These are phyloP conservation scores for Cucumis cinereus DNA, from an alignment of 306 rosid species.

Conservation along the genomic window DNA sequence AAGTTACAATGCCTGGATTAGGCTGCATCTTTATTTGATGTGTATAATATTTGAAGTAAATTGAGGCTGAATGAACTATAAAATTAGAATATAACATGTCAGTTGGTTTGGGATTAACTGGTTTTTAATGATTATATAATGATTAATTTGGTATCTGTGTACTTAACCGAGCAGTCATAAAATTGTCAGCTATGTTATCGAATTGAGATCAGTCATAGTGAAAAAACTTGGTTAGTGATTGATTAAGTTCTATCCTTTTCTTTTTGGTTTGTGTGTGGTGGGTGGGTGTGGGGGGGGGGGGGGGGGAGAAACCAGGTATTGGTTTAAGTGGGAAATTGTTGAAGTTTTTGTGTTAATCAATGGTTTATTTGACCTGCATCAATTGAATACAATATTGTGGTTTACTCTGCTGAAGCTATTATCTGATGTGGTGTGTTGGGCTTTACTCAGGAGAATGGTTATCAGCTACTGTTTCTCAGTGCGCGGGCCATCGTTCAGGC, in stretches of 20 bases:
- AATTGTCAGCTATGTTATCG: neutral
- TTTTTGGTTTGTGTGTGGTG: too few relatives aligned
- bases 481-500: slow-evolving; percentile 99
- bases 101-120: neutral
- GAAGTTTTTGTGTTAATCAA: neutral
- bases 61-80: neutral
- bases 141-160: neutral
- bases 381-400: neutral
- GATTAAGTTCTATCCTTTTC: neutral
- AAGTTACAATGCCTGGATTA: neutral
- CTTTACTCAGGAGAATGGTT: slow-evolving; percentile 84
- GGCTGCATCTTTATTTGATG: neutral
- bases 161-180: neutral
- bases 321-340: neutral
- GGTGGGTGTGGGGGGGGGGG: neutral
- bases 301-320: neutral
- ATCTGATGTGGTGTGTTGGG: neutral
- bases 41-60: neutral
- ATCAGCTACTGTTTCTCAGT: slow-evolving; percentile 92
- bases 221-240: neutral
- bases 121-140: neutral
- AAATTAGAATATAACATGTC: neutral
- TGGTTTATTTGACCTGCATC: neutral
- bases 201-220: neutral
- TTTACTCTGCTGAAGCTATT: neutral